Percentiles rank a stretch among this genome's conserved stretches.
These are phyloP conservation scores for Sclerotinia spermophila DNA, from an alignment of 2,329 filamentous ascomycete genomes.

Conservation along the genomic window DNA sequence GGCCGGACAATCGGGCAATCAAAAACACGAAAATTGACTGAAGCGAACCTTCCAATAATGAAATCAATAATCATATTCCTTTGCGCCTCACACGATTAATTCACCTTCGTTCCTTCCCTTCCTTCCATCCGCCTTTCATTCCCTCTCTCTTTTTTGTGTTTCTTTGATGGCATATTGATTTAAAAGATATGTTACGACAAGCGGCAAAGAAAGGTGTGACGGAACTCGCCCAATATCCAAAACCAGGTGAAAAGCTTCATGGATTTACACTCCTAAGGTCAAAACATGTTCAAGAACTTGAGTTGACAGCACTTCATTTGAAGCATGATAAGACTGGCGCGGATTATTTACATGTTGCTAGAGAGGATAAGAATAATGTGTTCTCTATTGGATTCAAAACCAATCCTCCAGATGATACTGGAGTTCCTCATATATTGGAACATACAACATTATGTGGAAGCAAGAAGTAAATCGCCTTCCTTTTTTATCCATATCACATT, in stretches of 20 bases:
- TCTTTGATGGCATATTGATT: slow-evolving; percentile 12
- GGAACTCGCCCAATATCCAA: slow-evolving; percentile 71
- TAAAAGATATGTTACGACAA: slow-evolving; percentile 48
- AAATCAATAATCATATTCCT: slow-evolving; percentile 2
- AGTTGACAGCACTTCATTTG: slow-evolving; percentile 85
- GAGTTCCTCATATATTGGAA: slow-evolving; percentile 94
- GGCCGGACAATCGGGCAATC: slow-evolving; percentile 18
- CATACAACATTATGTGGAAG: slow-evolving; percentile 96
- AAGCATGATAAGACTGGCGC: slow-evolving; percentile 94
- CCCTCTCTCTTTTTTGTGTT: neutral
- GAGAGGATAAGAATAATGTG: slow-evolving; percentile 98
- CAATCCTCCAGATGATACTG: slow-evolving; percentile 93
- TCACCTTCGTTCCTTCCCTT: neutral
- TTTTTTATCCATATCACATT: slow-evolving; percentile 3
- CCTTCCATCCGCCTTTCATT: neutral
- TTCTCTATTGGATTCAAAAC: slow-evolving; percentile 99
- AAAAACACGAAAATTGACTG: slow-evolving; percentile 17
- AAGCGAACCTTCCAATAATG: slow-evolving; percentile 14
- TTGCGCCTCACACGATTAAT: slow-evolving; percentile 6
- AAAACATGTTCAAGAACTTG: slow-evolving; percentile 90
- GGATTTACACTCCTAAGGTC: slow-evolving; percentile 87
- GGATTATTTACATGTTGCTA: slow-evolving; percentile 90
- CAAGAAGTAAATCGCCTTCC: slow-evolving; percentile 61
- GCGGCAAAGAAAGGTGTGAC: slow-evolving; percentile 58
- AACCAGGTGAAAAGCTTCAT: slow-evolving; percentile 79